phyloP scores from a whole-genome alignment of 2,329 filamentous ascomycete species.

The Sodiomyces alkalinus region DNA sequence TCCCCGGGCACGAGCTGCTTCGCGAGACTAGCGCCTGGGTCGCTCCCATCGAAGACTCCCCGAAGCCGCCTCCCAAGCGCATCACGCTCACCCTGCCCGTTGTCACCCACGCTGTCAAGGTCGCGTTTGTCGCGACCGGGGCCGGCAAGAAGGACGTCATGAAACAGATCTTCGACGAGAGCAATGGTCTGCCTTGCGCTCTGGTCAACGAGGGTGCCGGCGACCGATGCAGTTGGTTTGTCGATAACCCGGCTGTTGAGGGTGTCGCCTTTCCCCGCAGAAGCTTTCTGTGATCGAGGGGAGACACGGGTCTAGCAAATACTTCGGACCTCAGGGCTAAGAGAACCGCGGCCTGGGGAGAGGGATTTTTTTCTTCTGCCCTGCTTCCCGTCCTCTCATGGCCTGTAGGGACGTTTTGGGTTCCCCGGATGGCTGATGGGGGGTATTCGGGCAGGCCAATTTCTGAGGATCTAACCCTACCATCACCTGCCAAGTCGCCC shows the following conservation, averaged over 20 bases:
- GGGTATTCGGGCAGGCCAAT: too few relatives aligned
- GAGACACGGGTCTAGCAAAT: too few relatives aligned
- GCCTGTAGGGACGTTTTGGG: too few relatives aligned
- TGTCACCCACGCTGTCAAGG: conserved; percentile 68
- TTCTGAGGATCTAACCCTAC: too few relatives aligned
- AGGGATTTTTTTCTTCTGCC: too few relatives aligned
- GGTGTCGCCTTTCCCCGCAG: conserved; percentile 71
- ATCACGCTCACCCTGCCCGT: conserved; percentile 91
- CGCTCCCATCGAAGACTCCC: conserved; percentile 78
- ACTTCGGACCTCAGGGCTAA: too few relatives aligned
- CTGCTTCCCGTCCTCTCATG: too few relatives aligned
- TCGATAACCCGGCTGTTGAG: conserved; percentile 71
- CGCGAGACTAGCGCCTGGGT: conserved; percentile 87
- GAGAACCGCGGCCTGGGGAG: too few relatives aligned
- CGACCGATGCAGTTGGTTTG: conserved; percentile 90
- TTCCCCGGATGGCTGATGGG: too few relatives aligned
- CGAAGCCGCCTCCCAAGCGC: conserved; percentile 80
- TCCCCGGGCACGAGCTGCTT: conserved; percentile 77
- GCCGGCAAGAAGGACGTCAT: conserved; percentile 80
- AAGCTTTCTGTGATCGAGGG: conserved; percentile 47
- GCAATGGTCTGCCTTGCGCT: conserved; percentile 66
- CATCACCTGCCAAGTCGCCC: too few relatives aligned
- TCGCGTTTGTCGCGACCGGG: conserved; percentile 87
- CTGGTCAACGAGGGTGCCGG: conserved; percentile 74
- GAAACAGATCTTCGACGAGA: conserved; percentile 83